phyloP scores from a whole-genome alignment of 176 grass and related monocot genomes.

The Musa beccarii region DNA sequence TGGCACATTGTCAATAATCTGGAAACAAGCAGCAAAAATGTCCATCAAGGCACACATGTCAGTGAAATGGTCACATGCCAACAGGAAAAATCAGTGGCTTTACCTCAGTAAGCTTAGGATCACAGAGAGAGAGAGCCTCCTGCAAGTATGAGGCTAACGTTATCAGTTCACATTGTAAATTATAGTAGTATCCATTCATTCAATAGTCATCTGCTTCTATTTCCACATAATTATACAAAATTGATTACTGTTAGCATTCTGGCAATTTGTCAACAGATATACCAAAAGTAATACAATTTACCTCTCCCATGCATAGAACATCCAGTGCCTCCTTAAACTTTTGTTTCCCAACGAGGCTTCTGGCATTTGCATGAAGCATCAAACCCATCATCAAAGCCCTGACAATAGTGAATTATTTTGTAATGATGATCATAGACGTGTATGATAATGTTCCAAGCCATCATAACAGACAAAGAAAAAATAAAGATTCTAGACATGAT shows the following conservation, averaged over 20 bases:
- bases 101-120: constrained; percentile 75
- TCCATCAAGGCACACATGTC: background rate
- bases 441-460: no score
- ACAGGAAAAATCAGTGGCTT: background rate
- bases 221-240: background rate
- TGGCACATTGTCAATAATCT: constrained; percentile 92
- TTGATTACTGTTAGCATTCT: background rate
- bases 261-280: background rate
- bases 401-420: no score
- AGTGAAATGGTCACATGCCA: background rate
- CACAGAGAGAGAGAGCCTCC: constrained; percentile 90
- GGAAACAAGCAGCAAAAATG: constrained; percentile 3
- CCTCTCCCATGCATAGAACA: constrained; percentile 80
- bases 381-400: no score
- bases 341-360: constrained; percentile 51
- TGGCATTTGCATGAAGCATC: constrained; percentile 84
- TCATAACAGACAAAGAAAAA: no score
- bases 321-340: constrained; percentile 71
- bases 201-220: no score
- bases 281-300: constrained; percentile 26
- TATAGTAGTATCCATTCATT: no score
- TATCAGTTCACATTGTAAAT: no score
- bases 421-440: no score
- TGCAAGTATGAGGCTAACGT: constrained; percentile 24
- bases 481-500: constrained; percentile 7